Conservation (phyloP, 2,329 filamentous ascomycete species). For the Phaeosphaeria sp. region DNA sequence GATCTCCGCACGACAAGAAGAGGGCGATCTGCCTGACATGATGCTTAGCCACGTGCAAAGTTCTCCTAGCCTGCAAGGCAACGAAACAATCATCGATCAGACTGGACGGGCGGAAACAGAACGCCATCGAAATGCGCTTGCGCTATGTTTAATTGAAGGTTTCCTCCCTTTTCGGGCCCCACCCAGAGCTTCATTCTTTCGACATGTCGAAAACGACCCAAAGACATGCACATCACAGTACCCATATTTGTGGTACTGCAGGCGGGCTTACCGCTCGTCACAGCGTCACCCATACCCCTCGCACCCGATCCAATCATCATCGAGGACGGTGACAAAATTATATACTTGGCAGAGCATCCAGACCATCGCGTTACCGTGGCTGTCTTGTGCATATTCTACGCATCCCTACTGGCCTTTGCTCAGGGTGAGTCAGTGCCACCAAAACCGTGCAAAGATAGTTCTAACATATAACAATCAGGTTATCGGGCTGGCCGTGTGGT, state of each 20-base stretch:
- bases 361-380: constrained; percentile 14
- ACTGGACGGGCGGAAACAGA: background rate
- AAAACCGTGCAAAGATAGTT: background rate
- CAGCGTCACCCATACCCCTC: background rate
- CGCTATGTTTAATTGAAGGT: background rate
- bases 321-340: background rate
- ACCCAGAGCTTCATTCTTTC: background rate
- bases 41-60: background rate
- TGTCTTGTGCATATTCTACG: constrained; percentile 18
- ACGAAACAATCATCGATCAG: background rate
- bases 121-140: background rate
- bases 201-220: background rate
- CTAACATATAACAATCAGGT: constrained; percentile 7
- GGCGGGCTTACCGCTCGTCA: background rate
- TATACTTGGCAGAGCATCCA: constrained; percentile 12
- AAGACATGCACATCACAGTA: background rate
- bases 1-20: background rate
- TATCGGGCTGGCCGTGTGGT: constrained; percentile 27
- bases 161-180: background rate
- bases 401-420: constrained; percentile 21
- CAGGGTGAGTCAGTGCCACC: constrained; percentile 19
- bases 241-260: background rate
- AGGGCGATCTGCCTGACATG: background rate
- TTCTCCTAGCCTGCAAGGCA: background rate
- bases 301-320: background rate